Conservation (phyloP, 2,329 filamentous ascomycete species). For the Ceratocystiopsis brevicomis region DNA sequence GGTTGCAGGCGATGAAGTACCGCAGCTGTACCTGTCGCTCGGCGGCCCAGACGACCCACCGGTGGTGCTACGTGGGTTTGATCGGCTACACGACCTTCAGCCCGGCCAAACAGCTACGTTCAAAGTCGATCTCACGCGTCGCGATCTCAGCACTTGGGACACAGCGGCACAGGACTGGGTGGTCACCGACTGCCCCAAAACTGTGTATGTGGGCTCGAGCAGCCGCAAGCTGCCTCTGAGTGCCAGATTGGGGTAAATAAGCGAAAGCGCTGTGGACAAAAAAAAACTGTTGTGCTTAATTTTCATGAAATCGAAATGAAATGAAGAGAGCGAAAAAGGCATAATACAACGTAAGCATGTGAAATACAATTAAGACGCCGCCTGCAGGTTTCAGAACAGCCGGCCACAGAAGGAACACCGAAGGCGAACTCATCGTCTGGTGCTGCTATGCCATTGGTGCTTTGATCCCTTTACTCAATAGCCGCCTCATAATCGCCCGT, state of each 20-base stretch:
- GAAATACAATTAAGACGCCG: background rate
- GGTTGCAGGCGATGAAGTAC: slow-evolving; percentile 47
- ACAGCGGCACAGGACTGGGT: slow-evolving; percentile 67
- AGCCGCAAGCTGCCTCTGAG: slow-evolving; percentile 32
- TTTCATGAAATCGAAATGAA: background rate
- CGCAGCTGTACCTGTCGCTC: slow-evolving; percentile 63
- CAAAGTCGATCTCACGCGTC: slow-evolving; percentile 48
- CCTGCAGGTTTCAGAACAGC: no score
- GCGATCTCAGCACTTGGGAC: slow-evolving; percentile 82
- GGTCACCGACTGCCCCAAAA: slow-evolving; percentile 31
- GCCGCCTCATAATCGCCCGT: background rate
- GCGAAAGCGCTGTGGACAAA: background rate
- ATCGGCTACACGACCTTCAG: slow-evolving; percentile 46
- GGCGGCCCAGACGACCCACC: slow-evolving; percentile 56
- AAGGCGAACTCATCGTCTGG: background rate
- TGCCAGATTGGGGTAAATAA: slow-evolving; percentile 3
- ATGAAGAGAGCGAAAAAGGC: background rate
- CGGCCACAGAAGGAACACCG: no score
- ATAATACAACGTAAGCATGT: background rate
- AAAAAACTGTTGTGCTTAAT: background rate
- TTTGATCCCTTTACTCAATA: no score
- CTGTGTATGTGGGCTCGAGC: slow-evolving; percentile 33
- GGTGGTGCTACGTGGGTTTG: slow-evolving; percentile 58
- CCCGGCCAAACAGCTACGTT: slow-evolving; percentile 52
- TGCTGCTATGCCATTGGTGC: background rate